Evolutionary conservation across 2,329 filamentous ascomycete genomes (phyloP).

Genomic region (Aspergillus luchuensis): DNA sequence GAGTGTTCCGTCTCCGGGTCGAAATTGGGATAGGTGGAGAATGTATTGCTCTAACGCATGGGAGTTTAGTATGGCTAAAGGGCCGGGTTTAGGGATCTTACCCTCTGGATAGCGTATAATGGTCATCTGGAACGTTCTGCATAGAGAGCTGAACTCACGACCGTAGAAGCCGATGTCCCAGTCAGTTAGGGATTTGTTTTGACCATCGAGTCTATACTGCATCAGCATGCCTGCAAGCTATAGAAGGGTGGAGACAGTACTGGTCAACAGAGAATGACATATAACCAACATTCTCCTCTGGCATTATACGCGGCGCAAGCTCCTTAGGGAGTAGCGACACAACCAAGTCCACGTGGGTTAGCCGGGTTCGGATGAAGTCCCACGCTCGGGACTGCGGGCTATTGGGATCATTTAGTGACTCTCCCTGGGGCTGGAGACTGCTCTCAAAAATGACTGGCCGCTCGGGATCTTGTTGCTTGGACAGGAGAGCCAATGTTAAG

Average conservation of each 20-base stretch:
- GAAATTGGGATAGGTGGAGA: slow-evolving; percentile 11
- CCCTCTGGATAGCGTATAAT: slow-evolving; percentile 11
- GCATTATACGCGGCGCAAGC: slow-evolving; percentile 70
- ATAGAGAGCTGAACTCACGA: slow-evolving; percentile 12
- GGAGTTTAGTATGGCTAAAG: too few relatives aligned
- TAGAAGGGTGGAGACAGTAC: slow-evolving; percentile 35
- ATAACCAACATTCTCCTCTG: slow-evolving; percentile 66
- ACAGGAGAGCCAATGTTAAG: slow-evolving; percentile 71
- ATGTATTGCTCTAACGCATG: slow-evolving; percentile 9
- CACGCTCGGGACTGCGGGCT: slow-evolving; percentile 71
- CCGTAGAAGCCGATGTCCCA: slow-evolving; percentile 45
- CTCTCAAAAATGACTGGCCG: slow-evolving; percentile 77
- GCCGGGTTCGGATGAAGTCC: slow-evolving; percentile 71
- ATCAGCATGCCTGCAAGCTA: slow-evolving; percentile 3
- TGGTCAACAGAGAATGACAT: slow-evolving; percentile 77
- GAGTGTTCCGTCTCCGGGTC: slow-evolving; percentile 9
- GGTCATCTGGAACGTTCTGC: slow-evolving; percentile 1
- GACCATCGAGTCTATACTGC: slow-evolving; percentile 63
- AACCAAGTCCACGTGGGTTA: slow-evolving; percentile 72
- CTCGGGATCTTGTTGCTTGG: slow-evolving; percentile 67
- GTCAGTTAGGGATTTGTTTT: slow-evolving; percentile 70
- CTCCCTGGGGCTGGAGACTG: slow-evolving; percentile 75
- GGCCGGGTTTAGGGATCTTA: background rate
- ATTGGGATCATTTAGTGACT: slow-evolving; percentile 62
- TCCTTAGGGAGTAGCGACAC: slow-evolving; percentile 73